Evolutionary conservation across 805 yeast species (phyloP).

Genomic region (Schwanniomyces vanrijiae): DNA sequence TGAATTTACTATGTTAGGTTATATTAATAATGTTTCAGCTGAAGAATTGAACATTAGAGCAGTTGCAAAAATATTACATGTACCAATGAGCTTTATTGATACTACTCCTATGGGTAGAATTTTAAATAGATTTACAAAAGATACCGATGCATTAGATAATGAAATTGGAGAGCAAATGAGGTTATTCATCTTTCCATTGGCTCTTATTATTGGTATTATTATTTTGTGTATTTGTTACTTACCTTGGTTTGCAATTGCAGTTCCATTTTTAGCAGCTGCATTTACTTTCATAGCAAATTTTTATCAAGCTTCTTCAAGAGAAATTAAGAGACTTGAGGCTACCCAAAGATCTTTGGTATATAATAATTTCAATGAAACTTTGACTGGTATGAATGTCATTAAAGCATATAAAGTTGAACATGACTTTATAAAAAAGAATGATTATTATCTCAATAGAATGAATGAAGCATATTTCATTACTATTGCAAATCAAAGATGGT

Average conservation of each 20-base stretch:
- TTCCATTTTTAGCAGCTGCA: slow-evolving; percentile 48
- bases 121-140: slow-evolving; percentile 45
- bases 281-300: slow-evolving; percentile 40
- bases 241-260: slow-evolving; percentile 56
- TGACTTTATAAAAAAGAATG: slow-evolving; percentile 42
- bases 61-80: slow-evolving; percentile 36
- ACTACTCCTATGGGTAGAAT: slow-evolving; percentile 45
- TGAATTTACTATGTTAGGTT: slow-evolving; percentile 42
- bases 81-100: slow-evolving; percentile 45
- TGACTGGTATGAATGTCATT: slow-evolving; percentile 49
- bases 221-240: slow-evolving; percentile 49
- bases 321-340: slow-evolving; percentile 49
- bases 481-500: slow-evolving; percentile 64
- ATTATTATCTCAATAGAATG: slow-evolving; percentile 42
- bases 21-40: slow-evolving; percentile 41
- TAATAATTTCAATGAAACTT: slow-evolving; percentile 49
- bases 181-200: slow-evolving; percentile 40
- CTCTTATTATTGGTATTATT: slow-evolving; percentile 38
- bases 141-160: slow-evolving; percentile 46
- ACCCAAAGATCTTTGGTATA: slow-evolving; percentile 48
- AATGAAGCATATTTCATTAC: slow-evolving; percentile 53
- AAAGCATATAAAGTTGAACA: slow-evolving; percentile 39
- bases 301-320: slow-evolving; percentile 49
- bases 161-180: slow-evolving; percentile 45
- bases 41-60: slow-evolving; percentile 36